phyloP scores from a whole-genome alignment of 2,329 filamentous ascomycete genomes.

The Monosporascus sp. region DNA sequence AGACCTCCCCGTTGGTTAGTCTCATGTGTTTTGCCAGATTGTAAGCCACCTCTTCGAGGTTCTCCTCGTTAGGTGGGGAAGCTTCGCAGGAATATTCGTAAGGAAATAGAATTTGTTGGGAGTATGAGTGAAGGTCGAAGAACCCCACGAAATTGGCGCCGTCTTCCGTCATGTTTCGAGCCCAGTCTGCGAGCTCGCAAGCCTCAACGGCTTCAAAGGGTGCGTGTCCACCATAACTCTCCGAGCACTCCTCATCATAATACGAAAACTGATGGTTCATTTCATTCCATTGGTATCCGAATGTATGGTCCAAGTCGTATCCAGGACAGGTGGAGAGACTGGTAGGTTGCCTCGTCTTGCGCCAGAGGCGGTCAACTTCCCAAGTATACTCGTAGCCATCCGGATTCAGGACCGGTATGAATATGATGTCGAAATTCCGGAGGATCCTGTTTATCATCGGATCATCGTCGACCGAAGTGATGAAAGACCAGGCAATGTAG shows the following conservation, averaged over 20 bases:
- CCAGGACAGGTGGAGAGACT: conserved; percentile 78
- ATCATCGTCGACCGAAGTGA: conserved; percentile 74
- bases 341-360: conserved; percentile 86
- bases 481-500: conserved; percentile 83
- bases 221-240: conserved; percentile 77
- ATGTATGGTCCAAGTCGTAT: conserved; percentile 83
- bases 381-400: conserved; percentile 95
- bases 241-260: conserved; percentile 77
- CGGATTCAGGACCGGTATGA: conserved; percentile 85
- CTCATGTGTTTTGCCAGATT: conserved; percentile 87
- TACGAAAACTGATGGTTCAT: conserved; percentile 41
- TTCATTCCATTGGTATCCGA: conserved; percentile 78
- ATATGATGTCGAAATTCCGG: conserved; percentile 78
- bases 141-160: conserved; percentile 77
- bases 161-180: conserved; percentile 66
- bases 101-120: conserved; percentile 89
- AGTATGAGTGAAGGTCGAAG: conserved; percentile 90
- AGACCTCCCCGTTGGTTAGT: conserved; percentile 68
- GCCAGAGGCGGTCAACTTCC: conserved; percentile 87
- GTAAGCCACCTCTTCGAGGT: conserved; percentile 82
- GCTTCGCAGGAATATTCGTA: conserved; percentile 79
- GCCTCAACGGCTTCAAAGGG: conserved; percentile 84
- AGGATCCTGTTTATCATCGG: conserved; percentile 70
- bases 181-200: conserved; percentile 72
- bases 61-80: conserved; percentile 80